These are phyloP conservation scores for Argentina anserina DNA, from an alignment of 306 rosid species.

Conservation along the genomic window DNA sequence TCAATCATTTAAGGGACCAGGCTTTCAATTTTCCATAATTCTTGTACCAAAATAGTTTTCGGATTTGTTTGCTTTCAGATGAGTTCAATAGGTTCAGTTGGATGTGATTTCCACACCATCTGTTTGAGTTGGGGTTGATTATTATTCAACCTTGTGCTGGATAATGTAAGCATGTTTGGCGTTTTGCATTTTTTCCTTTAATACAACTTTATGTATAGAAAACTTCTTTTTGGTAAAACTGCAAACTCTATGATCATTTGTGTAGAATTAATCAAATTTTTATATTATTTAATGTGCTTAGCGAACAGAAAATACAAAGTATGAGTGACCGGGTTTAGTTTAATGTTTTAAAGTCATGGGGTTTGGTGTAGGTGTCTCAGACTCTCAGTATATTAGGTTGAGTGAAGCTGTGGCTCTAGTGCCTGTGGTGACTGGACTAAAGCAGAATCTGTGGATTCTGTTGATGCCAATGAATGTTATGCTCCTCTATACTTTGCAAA, in stretches of 20 bases:
- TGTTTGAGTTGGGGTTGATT: background rate
- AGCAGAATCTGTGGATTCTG: too few species aligned
- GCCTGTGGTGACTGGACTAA: background rate
- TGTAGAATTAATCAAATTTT: too few species aligned
- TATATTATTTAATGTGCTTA: background rate
- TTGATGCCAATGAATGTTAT: too few species aligned
- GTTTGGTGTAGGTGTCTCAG: background rate
- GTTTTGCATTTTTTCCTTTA: background rate
- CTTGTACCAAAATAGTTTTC: background rate
- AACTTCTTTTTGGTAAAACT: background rate
- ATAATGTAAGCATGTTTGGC: background rate
- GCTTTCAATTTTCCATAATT: background rate
- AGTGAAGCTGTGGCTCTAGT: background rate
- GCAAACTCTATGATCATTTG: background rate
- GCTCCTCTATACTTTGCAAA: too few species aligned
- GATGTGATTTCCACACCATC: background rate
- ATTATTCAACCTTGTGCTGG: background rate
- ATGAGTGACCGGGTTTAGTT: background rate
- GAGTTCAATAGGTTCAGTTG: too few species aligned
- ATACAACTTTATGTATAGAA: background rate
- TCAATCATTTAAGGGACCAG: background rate
- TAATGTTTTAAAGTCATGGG: background rate
- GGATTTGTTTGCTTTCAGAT: background rate
- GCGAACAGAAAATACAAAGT: background rate
- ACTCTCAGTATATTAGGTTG: background rate